Base-by-base conservation (phyloP, 140 eudicot genomes). In the Stevia rebaudiana region DNA sequence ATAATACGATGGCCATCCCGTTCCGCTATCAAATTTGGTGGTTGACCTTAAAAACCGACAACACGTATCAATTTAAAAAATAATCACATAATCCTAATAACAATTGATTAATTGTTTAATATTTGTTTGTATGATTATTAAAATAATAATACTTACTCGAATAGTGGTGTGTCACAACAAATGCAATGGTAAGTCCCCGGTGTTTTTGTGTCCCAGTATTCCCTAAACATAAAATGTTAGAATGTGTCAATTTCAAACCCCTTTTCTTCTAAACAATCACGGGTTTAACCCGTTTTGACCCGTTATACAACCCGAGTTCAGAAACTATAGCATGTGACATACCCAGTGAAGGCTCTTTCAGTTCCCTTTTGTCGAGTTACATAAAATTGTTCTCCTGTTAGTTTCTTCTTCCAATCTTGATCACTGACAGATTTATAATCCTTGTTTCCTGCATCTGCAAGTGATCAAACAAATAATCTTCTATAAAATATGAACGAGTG, bases 1-100 rank as follows among this genome's bases (percentile, higher is more conserved):
- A 23, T 87, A 91, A 47, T 91, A 91, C 0, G 98, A 91, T 50
- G 98, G 98, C 98, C 98, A 91, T 33, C 98, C 98, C 37, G 98
- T 91, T 57, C 96, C 98, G 37, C 98, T 91, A 25, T 91, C 96
- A 28, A 91, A 91, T 63, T 91, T 91, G 42, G 98, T 91, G 15
- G 81, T 78, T 51, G 98, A 91, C 76, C 98, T 91, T 71, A 11
- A 49, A 51, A 74, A 46, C 17, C 21, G 12, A 65, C 23, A 21
- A 35, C 8, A 25, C 15, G 9, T 28, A 28, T 4, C 4, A 28
- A 28, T 28, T 28, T 28, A 28, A 28, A 28, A 2, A 28, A 28
- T 4, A 28, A 28, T 28, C 33, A 28, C 2, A 28, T 2, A 28
- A 1, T 6, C n/a, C 12, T 42, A 3, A 1, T 6, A 53, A 28